Base-by-base conservation (phyloP, 371 early-diverging fungal species). In the Basidiobolus meristosporus region DNA sequence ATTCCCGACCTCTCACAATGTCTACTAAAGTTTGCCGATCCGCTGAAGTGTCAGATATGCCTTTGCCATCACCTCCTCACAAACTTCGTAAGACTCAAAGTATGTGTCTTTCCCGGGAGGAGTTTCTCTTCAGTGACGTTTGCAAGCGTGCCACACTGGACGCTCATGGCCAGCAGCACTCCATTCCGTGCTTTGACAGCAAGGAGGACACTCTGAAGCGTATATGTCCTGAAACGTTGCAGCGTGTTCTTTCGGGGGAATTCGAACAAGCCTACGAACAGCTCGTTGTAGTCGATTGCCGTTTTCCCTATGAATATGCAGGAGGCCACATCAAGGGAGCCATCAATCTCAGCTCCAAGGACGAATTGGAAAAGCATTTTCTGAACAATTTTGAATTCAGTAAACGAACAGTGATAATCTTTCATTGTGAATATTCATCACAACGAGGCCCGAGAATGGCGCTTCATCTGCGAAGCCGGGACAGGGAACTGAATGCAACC, bases 401-500 rank as follows among this genome's bases (percentile, higher is more conserved):
- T 21, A 59, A 52, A 48, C 54, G 56, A 9, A 50, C 50, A 2
- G 66, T 72, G 7, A 49, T 92, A 11, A 66, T 92, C 9, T 75
- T 92, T 47, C 87, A 90, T 52, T 92, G 92, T 62, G 92, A 92
- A 59, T 92, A 72, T 54, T 82, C 83, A n/a, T 64, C 70, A 21
- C 70, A 83, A 39, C 62, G 92, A 5, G 92, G 77, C 2, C 92
- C 92, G 0, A 59, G 63, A 36, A 74, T 92, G 78, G 90, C 88
- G 0, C 59, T 61, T 26, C 64, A 65, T 40, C 52, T 92, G 23
- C 62, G 92, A 43, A 72, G 68, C 26, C 60, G 66, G 39, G 92
- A 92, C 54, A 70, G 92, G 39, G 57, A 65, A 20, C 47, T 60
- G 44, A 87, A 86, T 50, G 43, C 56, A 26, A 42, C 51, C 14